Conservation (phyloP, 192 early-diverging fungal species). For the Dimargaris xerosporica region DNA sequence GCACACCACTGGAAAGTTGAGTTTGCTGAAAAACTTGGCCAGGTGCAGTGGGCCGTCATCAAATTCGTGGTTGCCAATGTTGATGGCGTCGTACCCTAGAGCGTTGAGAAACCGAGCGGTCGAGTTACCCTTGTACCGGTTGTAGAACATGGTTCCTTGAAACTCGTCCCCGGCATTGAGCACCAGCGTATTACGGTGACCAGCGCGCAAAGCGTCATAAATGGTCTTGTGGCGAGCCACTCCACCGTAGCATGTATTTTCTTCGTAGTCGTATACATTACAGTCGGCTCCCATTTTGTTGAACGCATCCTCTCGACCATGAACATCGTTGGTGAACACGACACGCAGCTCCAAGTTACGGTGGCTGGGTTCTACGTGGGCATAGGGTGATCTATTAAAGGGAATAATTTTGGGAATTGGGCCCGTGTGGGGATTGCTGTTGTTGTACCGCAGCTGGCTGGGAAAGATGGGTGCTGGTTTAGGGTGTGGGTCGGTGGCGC, state of each 20-base stretch:
- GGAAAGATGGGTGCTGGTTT: too few relatives aligned
- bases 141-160: slow-evolving; percentile 49
- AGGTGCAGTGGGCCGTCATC: slow-evolving; percentile 44
- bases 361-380: not conserved
- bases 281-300: slow-evolving; percentile 34
- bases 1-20: slow-evolving; percentile 45
- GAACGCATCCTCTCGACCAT: slow-evolving; percentile 32
- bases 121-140: slow-evolving; percentile 42
- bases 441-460: not conserved
- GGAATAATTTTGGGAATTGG: not conserved
- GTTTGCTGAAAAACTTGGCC: slow-evolving; percentile 32
- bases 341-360: slow-evolving; percentile 19
- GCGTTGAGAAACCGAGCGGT: slow-evolving; percentile 45
- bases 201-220: slow-evolving; percentile 33
- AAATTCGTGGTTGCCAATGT: slow-evolving; percentile 61
- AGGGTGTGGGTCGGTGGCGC: too few relatives aligned
- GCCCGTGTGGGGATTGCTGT: not conserved
- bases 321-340: slow-evolving; percentile 37
- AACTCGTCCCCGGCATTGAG: slow-evolving; percentile 65
- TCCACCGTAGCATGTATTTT: slow-evolving; percentile 36
- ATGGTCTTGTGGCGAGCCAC: slow-evolving; percentile 43
- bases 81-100: slow-evolving; percentile 39
- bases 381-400: not conserved
- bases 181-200: slow-evolving; percentile 34
- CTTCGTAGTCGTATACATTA: slow-evolving; percentile 19